A percentile compares a stretch with the other conserved stretches of the same genome.
Conservation (phyloP, 73 alveolate genomes). For the Effrenium voratum region DNA sequence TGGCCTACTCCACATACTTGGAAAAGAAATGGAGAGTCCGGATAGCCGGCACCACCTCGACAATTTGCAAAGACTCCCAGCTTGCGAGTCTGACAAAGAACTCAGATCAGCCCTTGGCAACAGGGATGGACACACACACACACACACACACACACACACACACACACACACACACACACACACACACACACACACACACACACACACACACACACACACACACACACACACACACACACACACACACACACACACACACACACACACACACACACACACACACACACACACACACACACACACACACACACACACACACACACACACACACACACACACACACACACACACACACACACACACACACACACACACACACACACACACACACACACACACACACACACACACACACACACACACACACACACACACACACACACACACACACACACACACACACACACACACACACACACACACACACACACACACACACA, state of each 20-base stretch:
- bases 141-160: constrained; percentile 15
- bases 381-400: constrained; percentile 14
- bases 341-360: not conserved
- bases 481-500: constrained; percentile 15
- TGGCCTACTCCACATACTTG: too few species aligned
- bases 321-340: not conserved
- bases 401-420: constrained; percentile 11
- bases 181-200: not conserved
- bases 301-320: not conserved
- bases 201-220: constrained; percentile 16
- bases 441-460: constrained; percentile 25
- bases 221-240: constrained; percentile 16
- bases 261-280: not conserved
- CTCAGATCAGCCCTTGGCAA: too few species aligned
- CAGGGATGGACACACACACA: not conserved
- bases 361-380: not conserved
- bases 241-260: not conserved
- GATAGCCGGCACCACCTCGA: too few species aligned
- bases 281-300: too few species aligned
- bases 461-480: constrained; percentile 17
- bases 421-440: constrained; percentile 22
- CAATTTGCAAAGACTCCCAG: too few species aligned
- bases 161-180: constrained; percentile 8
- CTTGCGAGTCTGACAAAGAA: too few species aligned
- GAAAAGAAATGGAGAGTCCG: too few species aligned